Evolutionary conservation across 2,329 filamentous ascomycete species (phyloP), one percentile per base, ranked within the genome.

Genomic region (Aspergillus neoniger): DNA sequence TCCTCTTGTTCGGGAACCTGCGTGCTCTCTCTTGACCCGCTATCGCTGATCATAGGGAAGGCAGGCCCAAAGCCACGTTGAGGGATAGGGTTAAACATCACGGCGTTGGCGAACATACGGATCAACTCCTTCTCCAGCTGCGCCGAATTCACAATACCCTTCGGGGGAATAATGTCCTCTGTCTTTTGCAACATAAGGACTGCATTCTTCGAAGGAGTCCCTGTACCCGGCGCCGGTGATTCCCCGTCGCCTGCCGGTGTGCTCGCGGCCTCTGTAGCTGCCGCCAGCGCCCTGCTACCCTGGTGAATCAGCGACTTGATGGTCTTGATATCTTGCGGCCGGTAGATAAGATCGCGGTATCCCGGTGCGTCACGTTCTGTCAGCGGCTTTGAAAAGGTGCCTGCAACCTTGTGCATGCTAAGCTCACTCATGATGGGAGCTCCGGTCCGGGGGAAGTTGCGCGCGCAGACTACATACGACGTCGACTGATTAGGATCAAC

Each of bases 101-200:
- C 90, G 17, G 95, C 94, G 71, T 98, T 98, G 67, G 92, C 92
- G 75, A 98, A 96, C 91, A 98, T 97, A 69, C 96, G 91, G 69
- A 96, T 91, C 10, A 98, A 81, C 74, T 98, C 94, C 66, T 92
- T 91, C 76, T 98, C 94, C 15, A 98, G 83, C 74, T 98, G 95
- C 1, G 90, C 87, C 54, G 91, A 93, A 76, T 98, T 98, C 76
- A 98, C 91, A 69, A 98, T 96, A 19, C 88, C 91, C 68, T 88
- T 91, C 0, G 95, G 94, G 2, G 94, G 91, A 2, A 94, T 83
- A 25, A 96, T 81, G 59, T 97, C 91, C 53, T 88, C 85, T 2
- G 86, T 89, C 59, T 90, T 84, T n/a, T 72, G 74, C 15, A 81
- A 65, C 63, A 79, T 68, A 32, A 80, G 75, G 3, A 78, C 69